Conservation (phyloP, 2,329 filamentous ascomycete genomes). For the Apiospora saccharicola region DNA sequence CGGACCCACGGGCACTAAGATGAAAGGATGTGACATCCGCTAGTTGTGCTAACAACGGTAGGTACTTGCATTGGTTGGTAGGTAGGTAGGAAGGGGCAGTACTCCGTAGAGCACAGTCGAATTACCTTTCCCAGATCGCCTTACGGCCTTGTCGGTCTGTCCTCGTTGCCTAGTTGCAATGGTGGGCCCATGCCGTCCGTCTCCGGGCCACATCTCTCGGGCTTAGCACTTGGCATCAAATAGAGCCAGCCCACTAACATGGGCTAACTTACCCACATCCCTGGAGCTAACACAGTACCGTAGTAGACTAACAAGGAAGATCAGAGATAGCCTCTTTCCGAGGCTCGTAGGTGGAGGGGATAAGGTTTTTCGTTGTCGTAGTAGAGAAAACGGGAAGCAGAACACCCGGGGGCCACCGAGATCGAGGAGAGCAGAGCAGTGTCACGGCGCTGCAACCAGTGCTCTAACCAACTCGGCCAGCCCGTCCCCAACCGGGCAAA, state of each 20-base stretch:
- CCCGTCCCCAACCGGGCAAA: no score
- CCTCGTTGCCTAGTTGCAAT: slow-evolving; percentile 5
- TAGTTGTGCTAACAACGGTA: background rate
- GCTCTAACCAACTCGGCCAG: no score
- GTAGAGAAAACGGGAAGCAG: background rate
- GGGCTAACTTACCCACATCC: background rate
- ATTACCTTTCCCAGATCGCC: background rate
- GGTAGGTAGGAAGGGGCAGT: background rate
- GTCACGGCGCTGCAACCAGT: no score
- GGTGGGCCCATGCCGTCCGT: slow-evolving; percentile 11
- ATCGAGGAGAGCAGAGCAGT: background rate
- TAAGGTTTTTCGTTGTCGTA: background rate
- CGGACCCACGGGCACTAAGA: slow-evolving; percentile 6
- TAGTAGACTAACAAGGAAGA: background rate
- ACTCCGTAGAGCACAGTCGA: background rate
- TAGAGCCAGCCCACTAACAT: background rate
- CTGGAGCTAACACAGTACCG: background rate
- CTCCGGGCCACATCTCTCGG: slow-evolving; percentile 10
- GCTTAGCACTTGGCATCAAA: background rate
- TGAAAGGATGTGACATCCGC: background rate
- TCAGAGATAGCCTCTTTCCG: background rate
- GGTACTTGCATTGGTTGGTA: background rate
- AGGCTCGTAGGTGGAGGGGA: background rate
- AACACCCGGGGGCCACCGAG: background rate
- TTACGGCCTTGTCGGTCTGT: background rate